Percentiles rank a stretch among this genome's conserved stretches.
Evolutionary conservation across 257 asterid species (phyloP).

Genomic region (Handroanthus guayacan): DNA sequence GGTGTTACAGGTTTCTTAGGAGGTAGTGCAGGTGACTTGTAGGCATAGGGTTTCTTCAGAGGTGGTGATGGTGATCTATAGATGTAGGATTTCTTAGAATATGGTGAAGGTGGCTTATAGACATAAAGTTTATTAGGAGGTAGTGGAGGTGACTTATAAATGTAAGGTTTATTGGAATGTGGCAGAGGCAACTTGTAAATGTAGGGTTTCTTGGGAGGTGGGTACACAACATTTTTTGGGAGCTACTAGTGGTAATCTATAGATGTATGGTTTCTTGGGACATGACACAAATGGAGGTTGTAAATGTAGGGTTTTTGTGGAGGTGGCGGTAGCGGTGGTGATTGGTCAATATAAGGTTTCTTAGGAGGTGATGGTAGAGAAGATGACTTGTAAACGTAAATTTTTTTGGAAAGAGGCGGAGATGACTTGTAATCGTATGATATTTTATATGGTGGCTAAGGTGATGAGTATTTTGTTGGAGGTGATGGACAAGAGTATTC

Average conservation of each 20-base stretch:
- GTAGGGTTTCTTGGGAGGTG: not conserved
- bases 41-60: not conserved
- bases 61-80: not conserved
- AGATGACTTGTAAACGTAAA: no score
- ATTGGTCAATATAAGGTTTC: no score
- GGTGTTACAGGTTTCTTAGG: no score
- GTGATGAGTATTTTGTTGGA: not conserved
- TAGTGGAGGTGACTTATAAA: not conserved
- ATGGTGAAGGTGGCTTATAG: not conserved
- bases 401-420: no score
- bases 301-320: no score
- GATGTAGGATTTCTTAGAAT: not conserved
- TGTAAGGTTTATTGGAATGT: not conserved
- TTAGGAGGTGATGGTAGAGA: no score
- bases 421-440: no score
- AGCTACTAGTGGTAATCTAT: not conserved
- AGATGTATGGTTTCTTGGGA: not conserved
- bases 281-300: no score
- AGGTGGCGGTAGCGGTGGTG: no score
- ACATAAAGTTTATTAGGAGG: not conserved
- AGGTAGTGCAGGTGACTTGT: not conserved
- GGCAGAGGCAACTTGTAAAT: not conserved
- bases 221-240: not conserved
- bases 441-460: not conserved
- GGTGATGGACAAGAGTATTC: slow-evolving; percentile 6